A percentile compares a stretch with the other conserved stretches of the same genome.
Conservation (phyloP, 2,329 filamentous ascomycete genomes). For the Fusarium annulatum region DNA sequence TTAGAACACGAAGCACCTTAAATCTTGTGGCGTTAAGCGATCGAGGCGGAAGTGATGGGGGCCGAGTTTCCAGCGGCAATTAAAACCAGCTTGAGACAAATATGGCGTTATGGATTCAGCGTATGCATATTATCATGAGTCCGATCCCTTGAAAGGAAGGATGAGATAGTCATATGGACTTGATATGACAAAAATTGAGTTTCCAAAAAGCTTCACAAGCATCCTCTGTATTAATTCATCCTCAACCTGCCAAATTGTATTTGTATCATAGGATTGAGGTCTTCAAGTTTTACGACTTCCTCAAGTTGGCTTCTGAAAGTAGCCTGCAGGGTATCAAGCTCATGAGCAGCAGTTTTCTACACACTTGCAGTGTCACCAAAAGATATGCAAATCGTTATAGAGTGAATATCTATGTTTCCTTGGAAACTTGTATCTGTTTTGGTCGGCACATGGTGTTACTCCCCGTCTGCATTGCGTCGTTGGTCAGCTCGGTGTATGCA, state of each 20-base stretch:
- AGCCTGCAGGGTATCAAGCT: not conserved
- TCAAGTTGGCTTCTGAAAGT: not conserved
- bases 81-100: not conserved
- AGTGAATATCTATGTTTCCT: not conserved
- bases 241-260: not conserved
- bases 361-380: not conserved
- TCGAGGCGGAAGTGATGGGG: not conserved
- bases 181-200: not conserved
- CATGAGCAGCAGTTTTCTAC: not conserved
- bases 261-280: not conserved
- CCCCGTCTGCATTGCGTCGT: slow-evolving; percentile 7
- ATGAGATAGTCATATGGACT: not conserved
- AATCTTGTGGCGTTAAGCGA: slow-evolving; percentile 29
- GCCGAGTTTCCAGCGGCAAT: not conserved
- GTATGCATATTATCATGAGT: not conserved
- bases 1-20: not conserved
- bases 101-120: slow-evolving; percentile 22
- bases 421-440: rapidly evolving
- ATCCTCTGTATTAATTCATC: not conserved
- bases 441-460: not conserved
- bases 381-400: not conserved
- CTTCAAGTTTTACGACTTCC: not conserved
- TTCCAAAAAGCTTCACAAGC: not conserved
- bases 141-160: not conserved
- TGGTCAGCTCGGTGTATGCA: slow-evolving; percentile 2